These are phyloP conservation scores for Berberis vulgaris DNA, from an alignment of 164 flowering plant genomes.

Conservation along the genomic window DNA sequence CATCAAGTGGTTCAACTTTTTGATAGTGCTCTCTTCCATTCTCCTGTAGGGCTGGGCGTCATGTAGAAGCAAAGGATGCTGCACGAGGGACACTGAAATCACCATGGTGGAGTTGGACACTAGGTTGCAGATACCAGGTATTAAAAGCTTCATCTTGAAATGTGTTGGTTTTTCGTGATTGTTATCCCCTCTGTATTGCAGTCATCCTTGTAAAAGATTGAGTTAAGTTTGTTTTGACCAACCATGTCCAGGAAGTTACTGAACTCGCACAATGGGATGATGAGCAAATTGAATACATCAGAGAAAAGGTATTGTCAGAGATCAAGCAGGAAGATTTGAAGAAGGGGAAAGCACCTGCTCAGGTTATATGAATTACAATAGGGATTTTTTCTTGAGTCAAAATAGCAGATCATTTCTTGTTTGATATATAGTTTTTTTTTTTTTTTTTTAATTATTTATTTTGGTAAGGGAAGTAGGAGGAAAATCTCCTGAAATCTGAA, in stretches of 20 bases:
- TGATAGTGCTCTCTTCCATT: not conserved
- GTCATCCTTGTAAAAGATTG: no score
- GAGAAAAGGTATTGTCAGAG: conserved; percentile 68
- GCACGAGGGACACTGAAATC: conserved; percentile 87
- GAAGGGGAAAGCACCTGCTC: conserved; percentile 72
- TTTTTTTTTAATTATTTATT: not conserved
- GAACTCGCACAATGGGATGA: conserved; percentile 81
- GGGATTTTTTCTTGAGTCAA: no score
- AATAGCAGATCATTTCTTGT: no score
- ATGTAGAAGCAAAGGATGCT: conserved; percentile 78
- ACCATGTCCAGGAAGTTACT: conserved; percentile 62
- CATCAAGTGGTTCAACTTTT: not conserved
- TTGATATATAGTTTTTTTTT: not conserved
- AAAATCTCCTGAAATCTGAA: not conserved
- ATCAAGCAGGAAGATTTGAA: conserved; percentile 66
- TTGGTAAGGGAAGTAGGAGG: not conserved
- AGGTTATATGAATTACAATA: conserved; percentile 34
- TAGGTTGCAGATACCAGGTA: conserved; percentile 81
- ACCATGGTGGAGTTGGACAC: conserved; percentile 78
- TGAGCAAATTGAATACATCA: conserved; percentile 74
- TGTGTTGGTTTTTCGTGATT: no score
- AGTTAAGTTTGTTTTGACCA: not conserved
- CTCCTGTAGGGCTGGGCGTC: conserved; percentile 71
- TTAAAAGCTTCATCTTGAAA: not conserved
- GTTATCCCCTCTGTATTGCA: no score